These are phyloP conservation scores for Magnolia sinica DNA, from an alignment of 164 flowering plant species.

Conservation along the genomic window DNA sequence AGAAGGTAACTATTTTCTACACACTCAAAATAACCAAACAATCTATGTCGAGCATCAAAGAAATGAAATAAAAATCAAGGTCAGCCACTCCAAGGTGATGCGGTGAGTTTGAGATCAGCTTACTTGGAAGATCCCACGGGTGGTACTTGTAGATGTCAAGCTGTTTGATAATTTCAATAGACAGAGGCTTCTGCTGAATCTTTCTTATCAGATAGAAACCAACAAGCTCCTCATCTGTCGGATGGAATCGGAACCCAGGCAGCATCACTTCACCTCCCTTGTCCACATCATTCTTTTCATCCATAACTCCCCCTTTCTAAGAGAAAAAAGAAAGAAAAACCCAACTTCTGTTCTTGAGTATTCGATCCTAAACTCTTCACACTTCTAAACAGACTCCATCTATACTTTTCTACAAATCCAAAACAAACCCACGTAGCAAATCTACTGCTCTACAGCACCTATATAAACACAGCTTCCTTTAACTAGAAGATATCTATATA, in stretches of 20 bases:
- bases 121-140: slow-evolving; percentile 93
- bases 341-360: slow-evolving; percentile 5
- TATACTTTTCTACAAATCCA: not conserved
- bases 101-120: slow-evolving; percentile 9
- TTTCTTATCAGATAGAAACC: slow-evolving; percentile 72
- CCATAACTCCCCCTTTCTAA: slow-evolving; percentile 25
- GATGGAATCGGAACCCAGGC: slow-evolving; percentile 83
- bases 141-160: slow-evolving; percentile 75
- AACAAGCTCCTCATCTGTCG: slow-evolving; percentile 82
- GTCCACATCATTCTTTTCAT: slow-evolving; percentile 37
- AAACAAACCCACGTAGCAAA: not conserved
- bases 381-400: not conserved
- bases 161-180: slow-evolving; percentile 70
- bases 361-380: not conserved
- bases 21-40: no score
- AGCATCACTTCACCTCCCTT: slow-evolving; percentile 58
- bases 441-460: not conserved
- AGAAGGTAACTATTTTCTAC: no score
- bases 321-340: not conserved
- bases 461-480: not conserved
- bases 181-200: slow-evolving; percentile 56
- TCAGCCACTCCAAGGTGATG: not conserved
- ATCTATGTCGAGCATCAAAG: not conserved
- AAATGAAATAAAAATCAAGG: not conserved
- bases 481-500: not conserved